Evolutionary conservation across 139 green algal genomes (phyloP), one percentile per base, ranked within the genome.

Genomic region (Micractinium sp.): DNA sequence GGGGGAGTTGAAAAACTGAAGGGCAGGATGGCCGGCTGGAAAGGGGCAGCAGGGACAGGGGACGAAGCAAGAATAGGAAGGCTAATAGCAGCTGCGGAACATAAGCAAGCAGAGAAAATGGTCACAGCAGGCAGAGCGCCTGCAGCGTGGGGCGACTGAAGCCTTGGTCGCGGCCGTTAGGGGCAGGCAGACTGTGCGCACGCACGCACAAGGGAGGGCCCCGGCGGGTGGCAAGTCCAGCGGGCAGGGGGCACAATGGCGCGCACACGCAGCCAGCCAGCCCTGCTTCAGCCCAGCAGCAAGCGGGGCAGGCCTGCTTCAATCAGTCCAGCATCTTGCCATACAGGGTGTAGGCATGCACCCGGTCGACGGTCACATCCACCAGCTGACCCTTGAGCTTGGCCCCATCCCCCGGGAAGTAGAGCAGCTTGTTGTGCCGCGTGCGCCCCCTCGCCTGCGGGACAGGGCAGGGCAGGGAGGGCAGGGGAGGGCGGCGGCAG

Each of bases 361-460:
- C 94, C 47, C 91, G 53, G 41, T 97, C 92, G 9, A 98, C 91
- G 7, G 90, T 71, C 61, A 98, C 93, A 2, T 88, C 81, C 36
- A 98, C 95, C 76, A 97, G 90, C 89, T 93, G 63, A 14, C 95
- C 95, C 81, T 93, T 94, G 67, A 98, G 94, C 89, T 39, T 88
- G 9, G 85, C 89, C 1, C 93, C 94, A 83, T 97, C 92, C 0
- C 96, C 97, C 29, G 94, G 86, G 83, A 99, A 99, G 94, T 98
- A 99, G 35, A 93, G 93, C 41, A 99, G 90, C 92, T 98, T 98
- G 94, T 99, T 99, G 93, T 98, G 96, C 29, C 94, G 91, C 56
- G 93, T 97, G 86, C 97, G 92, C 38, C 97, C 97, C 89, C 95
- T 96, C 3, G 96, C 96, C 93, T 98, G 94, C 35, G 33, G 63